Conservation (phyloP, 2,329 filamentous ascomycete species). For the Epichloe uncinata region DNA sequence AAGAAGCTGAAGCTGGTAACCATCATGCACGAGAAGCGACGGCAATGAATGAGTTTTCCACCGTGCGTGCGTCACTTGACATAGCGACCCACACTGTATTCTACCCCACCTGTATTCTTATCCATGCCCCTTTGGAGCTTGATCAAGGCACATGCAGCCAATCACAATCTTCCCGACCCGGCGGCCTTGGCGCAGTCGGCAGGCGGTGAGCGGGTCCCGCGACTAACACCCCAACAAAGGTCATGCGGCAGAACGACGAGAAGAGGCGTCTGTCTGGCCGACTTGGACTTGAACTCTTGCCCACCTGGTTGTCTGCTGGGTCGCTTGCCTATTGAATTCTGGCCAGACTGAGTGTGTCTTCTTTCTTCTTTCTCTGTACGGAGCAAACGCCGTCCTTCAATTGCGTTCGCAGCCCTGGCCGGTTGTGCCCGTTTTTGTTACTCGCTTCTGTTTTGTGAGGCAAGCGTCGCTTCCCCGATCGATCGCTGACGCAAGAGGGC, state of each 20-base stretch:
- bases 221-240: slow-evolving; percentile 8
- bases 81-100: background rate
- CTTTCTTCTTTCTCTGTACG: background rate
- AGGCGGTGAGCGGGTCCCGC: slow-evolving; percentile 10
- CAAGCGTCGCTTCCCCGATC: background rate
- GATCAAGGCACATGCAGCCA: slow-evolving; percentile 1
- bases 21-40: background rate
- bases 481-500: background rate
- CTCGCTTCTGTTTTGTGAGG: background rate
- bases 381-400: background rate
- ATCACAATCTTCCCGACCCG: slow-evolving; percentile 3
- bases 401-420: background rate
- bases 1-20: too few species aligned
- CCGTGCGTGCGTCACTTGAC: background rate
- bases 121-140: background rate
- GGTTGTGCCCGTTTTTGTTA: background rate
- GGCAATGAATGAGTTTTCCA: background rate
- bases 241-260: slow-evolving; percentile 1
- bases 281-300: background rate
- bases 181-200: slow-evolving; percentile 5
- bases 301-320: background rate
- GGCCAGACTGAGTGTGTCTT: background rate
- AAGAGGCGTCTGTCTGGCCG: background rate
- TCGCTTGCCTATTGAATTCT: background rate
- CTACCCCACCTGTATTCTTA: background rate